phyloP scores from a whole-genome alignment of 371 early-diverging fungal species.

The Rhizomucor miehei region DNA sequence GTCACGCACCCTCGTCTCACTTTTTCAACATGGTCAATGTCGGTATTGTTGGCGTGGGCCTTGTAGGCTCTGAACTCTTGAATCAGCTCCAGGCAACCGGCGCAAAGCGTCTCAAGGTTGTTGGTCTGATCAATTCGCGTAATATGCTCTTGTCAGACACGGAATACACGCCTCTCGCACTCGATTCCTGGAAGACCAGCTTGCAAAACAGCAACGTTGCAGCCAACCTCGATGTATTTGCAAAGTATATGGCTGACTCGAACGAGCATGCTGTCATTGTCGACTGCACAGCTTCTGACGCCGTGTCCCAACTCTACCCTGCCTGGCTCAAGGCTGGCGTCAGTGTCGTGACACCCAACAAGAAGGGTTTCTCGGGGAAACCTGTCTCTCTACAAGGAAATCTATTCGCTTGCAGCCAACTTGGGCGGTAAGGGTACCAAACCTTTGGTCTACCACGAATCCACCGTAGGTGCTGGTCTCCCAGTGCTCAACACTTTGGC shows the following conservation, averaged over 20 bases:
- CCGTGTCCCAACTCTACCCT: slow-evolving; percentile 81
- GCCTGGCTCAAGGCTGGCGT: slow-evolving; percentile 76
- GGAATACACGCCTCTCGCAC: slow-evolving; percentile 26
- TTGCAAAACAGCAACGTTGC: slow-evolving; percentile 19
- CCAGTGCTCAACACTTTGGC: slow-evolving; percentile 91
- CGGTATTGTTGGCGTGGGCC: slow-evolving; percentile 92
- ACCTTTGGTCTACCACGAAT: slow-evolving; percentile 83
- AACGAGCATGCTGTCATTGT: slow-evolving; percentile 67
- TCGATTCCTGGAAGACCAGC: slow-evolving; percentile 30
- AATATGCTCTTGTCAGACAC: slow-evolving; percentile 56
- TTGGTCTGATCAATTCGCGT: slow-evolving; percentile 70
- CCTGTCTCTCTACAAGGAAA: slow-evolving; percentile 66
- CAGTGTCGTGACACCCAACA: slow-evolving; percentile 96
- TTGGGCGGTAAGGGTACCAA: slow-evolving; percentile 11
- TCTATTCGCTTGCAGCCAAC: slow-evolving; percentile 53
- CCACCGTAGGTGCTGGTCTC: slow-evolving; percentile 98
- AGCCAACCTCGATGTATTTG: slow-evolving; percentile 51
- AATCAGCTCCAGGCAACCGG: slow-evolving; percentile 57
- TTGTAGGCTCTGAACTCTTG: slow-evolving; percentile 88
- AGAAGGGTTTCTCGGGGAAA: slow-evolving; percentile 91
- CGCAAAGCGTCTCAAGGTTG: slow-evolving; percentile 37
- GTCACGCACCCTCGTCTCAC: no score
- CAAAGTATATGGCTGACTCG: slow-evolving; percentile 47
- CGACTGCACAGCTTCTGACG: slow-evolving; percentile 89
- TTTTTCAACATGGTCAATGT: slow-evolving; percentile 58